Base-by-base conservation (phyloP, 192 early-diverging fungal genomes). In the Cetraspora pellucida region DNA sequence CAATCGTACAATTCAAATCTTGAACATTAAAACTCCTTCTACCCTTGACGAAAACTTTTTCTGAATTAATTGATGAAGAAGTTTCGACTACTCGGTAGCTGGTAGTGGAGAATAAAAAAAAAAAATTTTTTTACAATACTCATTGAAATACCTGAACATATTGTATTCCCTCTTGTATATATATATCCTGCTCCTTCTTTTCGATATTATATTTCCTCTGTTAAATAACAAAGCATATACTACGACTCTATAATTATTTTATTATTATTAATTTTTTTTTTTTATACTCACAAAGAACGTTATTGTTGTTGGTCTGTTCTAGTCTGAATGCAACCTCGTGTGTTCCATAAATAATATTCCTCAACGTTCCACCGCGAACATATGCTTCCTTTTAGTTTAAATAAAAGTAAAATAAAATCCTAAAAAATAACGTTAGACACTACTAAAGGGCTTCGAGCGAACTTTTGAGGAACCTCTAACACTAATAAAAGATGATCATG, bases 11-110 rank as follows among this genome's bases (percentile, higher is more conserved):
- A 65, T 65, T 19, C n/a, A 60, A n/a, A 14, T 19, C 21, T 3
- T 19, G 10, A 55, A 23, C 23, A 57, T 57, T 27, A 27, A 60
- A 60, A 58, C 8, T 37, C 30, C 30, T 16, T 46, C 44, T 67
- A 44, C 44, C 58, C 23, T 21, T 67, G 43, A 46, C 65, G 44
- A 67, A 46, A 7, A 45, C 21, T 47, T 23, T 67, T 11, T 44
- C 37, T 19, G 44, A 46, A 67, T 45, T 23, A 23, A 67, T 23
- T 19, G 21, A 44, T 14, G 30, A 46, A 25, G 46, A 21, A 67
- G 65, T 67, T 67, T 67, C 58, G 43, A 46, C 11, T 67, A 67
- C 45, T 46, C 45, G 65, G 65, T 67, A 67, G 65, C 44, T 67
- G 65, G 65, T 46, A 23, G 65, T 21, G 25, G 65, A 47, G 21